These are phyloP conservation scores for Arbutus unedo DNA, from an alignment of 148 eudicot species.

Conservation along the genomic window DNA sequence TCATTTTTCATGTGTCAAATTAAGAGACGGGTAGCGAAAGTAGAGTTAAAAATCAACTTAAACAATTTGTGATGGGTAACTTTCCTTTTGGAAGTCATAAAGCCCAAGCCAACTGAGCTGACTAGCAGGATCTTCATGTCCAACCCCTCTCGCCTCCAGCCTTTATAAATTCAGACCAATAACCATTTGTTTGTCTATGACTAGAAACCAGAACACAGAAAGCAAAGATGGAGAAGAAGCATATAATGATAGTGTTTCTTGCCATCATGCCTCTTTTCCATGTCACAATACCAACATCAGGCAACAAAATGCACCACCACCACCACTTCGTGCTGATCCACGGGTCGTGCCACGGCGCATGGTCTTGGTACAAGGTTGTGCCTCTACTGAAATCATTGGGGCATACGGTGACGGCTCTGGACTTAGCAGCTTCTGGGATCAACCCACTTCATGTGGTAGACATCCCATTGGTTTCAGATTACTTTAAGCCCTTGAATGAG, in stretches of 20 bases:
- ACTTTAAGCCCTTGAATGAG: conserved; percentile 16
- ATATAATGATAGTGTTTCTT: not conserved
- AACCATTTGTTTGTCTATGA: not conserved
- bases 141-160: not conserved
- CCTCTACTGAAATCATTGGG: not conserved
- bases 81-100: not conserved
- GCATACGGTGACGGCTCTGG: conserved; percentile 23
- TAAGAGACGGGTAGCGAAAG: not conserved
- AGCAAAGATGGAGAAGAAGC: not conserved
- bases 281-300: not conserved
- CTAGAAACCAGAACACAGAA: not conserved
- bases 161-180: not conserved
- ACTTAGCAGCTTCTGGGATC: conserved; percentile 19
- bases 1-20: not conserved
- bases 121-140: not conserved
- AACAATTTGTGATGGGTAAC: not conserved
- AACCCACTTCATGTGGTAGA: conserved; percentile 1
- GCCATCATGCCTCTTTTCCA: not conserved
- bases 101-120: not conserved
- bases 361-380: conserved; percentile 33
- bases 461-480: conserved; percentile 12
- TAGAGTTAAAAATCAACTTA: too few relatives aligned
- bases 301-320: not conserved
- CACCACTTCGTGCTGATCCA: conserved; percentile 20
- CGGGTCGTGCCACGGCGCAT: not conserved